Base-by-base conservation (phyloP, 306 rosid species). In the Cicer judaicum region DNA sequence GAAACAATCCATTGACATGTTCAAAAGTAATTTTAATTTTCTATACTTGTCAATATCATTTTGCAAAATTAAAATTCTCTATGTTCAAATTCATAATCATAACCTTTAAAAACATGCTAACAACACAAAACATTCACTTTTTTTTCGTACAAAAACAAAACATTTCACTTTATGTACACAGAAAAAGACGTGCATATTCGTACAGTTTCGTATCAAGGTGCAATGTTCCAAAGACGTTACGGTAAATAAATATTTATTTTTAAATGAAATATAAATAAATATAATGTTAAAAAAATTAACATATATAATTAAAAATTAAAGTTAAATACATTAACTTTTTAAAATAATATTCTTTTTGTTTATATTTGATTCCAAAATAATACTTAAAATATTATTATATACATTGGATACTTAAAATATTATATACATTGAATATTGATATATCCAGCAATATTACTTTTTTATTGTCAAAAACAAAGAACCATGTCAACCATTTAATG, bases 201-300 rank as follows among this genome's bases (percentile, higher is more conserved):
- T 86, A 92, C 91, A 85, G 62, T 75, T 83, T 85, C 84, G 87
- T 88, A 84, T 83, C 86, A 82, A 81, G 79, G 61, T 81, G 73
- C 80, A 78, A 70, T 68, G 59, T 61, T 44, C 38, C 13, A 57
- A 74, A 55, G 9, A 13, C 54, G 21, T 36, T 16, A 66, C 50
- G 19, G 19, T 49, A 73, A 42, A 67, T 46, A 65, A 64, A 68
- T 66, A 2, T 2, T 24, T 24, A 2, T 24, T 24, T 24, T 24
- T 24, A 2, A 24, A 24, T 24, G 4, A 24, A 24, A 24, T 24
- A 24, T 24, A 24, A 24, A 24, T 24, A 24, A 24, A 24, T 24
- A 24, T 24, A 24, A 24, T 24, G 0, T 24, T 24, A 24, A 24
- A 24, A 24, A 24, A 24, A 24, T 24, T 3, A 0, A 24, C 0